Evolutionary conservation across 164 flowering plant genomes (phyloP).

Genomic region (Magnolia changhungtana): DNA sequence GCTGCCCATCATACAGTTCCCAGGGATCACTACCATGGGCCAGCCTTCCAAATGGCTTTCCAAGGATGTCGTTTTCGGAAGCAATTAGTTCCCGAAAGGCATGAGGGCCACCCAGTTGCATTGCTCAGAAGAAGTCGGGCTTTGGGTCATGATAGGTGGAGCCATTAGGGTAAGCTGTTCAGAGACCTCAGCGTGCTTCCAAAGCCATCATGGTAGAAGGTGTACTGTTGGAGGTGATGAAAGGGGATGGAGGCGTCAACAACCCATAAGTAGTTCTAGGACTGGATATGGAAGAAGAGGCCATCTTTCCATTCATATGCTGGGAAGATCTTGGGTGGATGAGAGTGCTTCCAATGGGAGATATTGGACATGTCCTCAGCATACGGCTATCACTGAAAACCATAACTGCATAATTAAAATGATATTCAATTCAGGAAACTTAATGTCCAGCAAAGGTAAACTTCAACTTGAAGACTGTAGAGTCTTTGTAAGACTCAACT

Average conservation of each 20-base stretch:
- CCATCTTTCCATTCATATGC: conserved; percentile 65
- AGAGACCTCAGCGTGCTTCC: conserved; percentile 41
- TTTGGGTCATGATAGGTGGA: conserved; percentile 51
- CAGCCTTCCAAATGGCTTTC: conserved; percentile 49
- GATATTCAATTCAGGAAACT: neutral
- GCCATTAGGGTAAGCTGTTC: conserved; percentile 18
- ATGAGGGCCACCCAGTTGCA: conserved; percentile 48
- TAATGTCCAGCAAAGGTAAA: too few relatives aligned
- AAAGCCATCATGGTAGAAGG: conserved; percentile 53
- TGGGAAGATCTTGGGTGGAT: conserved; percentile 66
- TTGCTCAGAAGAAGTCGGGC: conserved; percentile 55
- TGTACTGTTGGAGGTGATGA: conserved; percentile 45
- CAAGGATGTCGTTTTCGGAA: conserved; percentile 44
- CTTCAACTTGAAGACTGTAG: too few relatives aligned
- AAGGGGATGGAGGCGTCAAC: conserved; percentile 84
- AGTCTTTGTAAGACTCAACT: too few relatives aligned
- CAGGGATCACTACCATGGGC: conserved; percentile 23
- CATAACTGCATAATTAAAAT: neutral
- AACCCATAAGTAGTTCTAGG: conserved; percentile 76
- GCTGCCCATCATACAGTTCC: conserved; percentile 56
- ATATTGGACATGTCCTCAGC: conserved; percentile 77
- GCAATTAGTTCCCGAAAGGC: conserved; percentile 45
- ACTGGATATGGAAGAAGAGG: conserved; percentile 83
- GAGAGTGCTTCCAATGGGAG: conserved; percentile 86
- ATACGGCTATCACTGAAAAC: conserved; percentile 51